Base-by-base conservation (phyloP, 441 rosid genomes). In the Pelargonium australe region DNA sequence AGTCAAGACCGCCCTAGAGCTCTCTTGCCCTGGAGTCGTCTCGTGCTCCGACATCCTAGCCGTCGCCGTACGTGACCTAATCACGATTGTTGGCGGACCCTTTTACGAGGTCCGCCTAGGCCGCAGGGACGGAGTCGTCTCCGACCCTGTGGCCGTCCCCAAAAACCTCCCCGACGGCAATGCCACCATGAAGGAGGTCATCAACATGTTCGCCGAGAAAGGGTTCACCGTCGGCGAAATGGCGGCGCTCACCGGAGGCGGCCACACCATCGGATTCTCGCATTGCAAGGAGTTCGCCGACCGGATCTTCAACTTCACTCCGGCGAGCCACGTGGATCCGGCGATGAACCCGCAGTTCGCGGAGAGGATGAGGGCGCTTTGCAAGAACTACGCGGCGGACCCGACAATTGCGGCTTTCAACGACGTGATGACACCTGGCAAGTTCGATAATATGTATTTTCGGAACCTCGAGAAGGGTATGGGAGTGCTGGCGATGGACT, bases 1-100 rank as follows among this genome's bases (percentile, higher is more conserved):
- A 37, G 86, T 86, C 70, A 88, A 88, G 81, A 85, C 90, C 16
- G 89, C 93, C 1, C 86, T 88, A 14, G 93, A 88, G 72, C 89
- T 88, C 53, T 64, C 83, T 19, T 88, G 93, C 65, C 93, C 93
- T 0, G 78, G 74, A 79, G 77, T 80, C 41, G 90, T 88, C 45
- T 88, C 93, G 43, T 88, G 93, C 72, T 72, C 93, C 66, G 93
- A 86, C 68, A 83, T 88, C 66, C 83, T 88, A 77, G 68, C 85
- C 9, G 87, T 81, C 41, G 89, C 90, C 0, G 63, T 87, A 0
- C 90, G 90, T 17, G 87, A 88, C 78, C 89, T 88, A 17, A 55
- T 86, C 2, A 72, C 81, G 1, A 86, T 87, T 79, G 81, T 88
- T 44, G 93, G 93, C 2, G 93, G 90, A 0, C 93, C 90, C 1